A percentile compares a stretch with the other conserved stretches of the same genome.
Evolutionary conservation across 2,329 filamentous ascomycete species (phyloP).

Genomic region (Exophiala lecanii-corni): DNA sequence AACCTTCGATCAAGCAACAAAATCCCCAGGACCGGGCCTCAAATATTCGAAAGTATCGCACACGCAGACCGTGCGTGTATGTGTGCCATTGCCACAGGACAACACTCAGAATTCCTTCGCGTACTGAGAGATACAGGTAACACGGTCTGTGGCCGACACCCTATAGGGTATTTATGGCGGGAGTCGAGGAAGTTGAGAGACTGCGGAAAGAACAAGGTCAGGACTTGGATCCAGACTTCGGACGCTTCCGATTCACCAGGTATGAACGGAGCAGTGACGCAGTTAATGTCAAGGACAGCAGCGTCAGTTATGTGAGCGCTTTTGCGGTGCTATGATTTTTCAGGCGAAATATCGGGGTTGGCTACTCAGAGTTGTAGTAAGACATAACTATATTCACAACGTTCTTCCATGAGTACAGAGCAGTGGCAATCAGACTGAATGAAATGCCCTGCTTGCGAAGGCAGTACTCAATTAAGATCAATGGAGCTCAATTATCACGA

Average conservation of each 20-base stretch:
- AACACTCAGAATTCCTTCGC: conserved; percentile 64
- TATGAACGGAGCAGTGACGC: conserved; percentile 84
- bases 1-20: conserved; percentile 16
- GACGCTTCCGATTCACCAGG: conserved; percentile 70
- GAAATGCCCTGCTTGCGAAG: too few relatives aligned
- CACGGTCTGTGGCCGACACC: conserved; percentile 90
- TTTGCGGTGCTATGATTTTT: conserved; percentile 74
- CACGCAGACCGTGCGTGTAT: conserved; percentile 77
- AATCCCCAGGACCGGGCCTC: conserved; percentile 30
- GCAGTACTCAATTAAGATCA: too few relatives aligned
- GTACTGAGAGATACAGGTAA: conserved; percentile 71
- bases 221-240: conserved; percentile 18
- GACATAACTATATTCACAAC: too few relatives aligned
- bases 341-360: too few relatives aligned
- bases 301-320: conserved; percentile 92
- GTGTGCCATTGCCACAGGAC: conserved; percentile 74
- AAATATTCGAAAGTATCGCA: conserved; percentile 81
- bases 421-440: too few relatives aligned
- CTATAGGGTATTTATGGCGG: conserved; percentile 89
- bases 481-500: too few relatives aligned
- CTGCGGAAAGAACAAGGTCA: conserved; percentile 31
- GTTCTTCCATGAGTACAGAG: too few relatives aligned
- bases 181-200: conserved; percentile 61
- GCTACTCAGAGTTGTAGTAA: too few relatives aligned
- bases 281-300: conserved; percentile 64